Evolutionary conservation across 2,329 filamentous ascomycete species (phyloP).

Genomic region (Fusarium sp.): DNA sequence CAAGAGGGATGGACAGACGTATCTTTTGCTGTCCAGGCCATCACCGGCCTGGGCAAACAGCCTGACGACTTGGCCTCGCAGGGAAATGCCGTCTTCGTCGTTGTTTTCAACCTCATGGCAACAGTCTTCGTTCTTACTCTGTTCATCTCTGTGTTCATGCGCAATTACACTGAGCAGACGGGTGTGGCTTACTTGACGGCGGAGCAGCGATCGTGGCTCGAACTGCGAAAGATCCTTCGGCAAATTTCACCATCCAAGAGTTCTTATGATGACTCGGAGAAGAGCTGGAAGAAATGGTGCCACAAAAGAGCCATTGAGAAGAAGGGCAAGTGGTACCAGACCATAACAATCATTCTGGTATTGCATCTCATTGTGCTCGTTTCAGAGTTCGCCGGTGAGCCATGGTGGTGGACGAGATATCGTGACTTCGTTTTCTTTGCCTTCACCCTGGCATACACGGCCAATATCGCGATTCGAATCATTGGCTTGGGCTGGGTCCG

Average conservation of each 20-base stretch:
- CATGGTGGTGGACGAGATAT: conserved; percentile 76
- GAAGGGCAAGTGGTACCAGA: conserved; percentile 90
- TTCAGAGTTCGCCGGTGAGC: conserved; percentile 87
- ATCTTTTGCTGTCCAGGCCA: conserved; percentile 86
- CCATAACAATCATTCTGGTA: conserved; percentile 84
- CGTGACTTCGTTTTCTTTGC: conserved; percentile 84
- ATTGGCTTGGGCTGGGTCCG: conserved; percentile 92
- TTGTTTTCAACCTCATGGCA: conserved; percentile 95
- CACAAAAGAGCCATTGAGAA: conserved; percentile 96
- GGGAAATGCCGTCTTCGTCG: conserved; percentile 93
- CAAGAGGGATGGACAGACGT: conserved; percentile 98
- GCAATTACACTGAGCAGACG: conserved; percentile 98
- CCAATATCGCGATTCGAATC: conserved; percentile 87
- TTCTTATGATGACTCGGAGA: conserved; percentile 82
- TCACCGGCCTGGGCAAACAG: conserved; percentile 83
- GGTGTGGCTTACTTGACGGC: conserved; percentile 96
- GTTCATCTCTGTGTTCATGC: conserved; percentile 99
- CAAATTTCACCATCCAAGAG: conserved; percentile 97
- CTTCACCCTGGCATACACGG: conserved; percentile 86
- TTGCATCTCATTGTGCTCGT: conserved; percentile 88
- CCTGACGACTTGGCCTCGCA: conserved; percentile 78
- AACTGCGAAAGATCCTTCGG: conserved; percentile 89
- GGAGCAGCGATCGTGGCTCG: conserved; percentile 97
- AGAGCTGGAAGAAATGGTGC: conserved; percentile 91
- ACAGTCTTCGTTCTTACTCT: conserved; percentile 97